A percentile compares a stretch with the other conserved stretches of the same genome.
These are phyloP conservation scores for Gracilaria gracilis DNA, from an alignment of 23 red algal species.

Conservation along the genomic window DNA sequence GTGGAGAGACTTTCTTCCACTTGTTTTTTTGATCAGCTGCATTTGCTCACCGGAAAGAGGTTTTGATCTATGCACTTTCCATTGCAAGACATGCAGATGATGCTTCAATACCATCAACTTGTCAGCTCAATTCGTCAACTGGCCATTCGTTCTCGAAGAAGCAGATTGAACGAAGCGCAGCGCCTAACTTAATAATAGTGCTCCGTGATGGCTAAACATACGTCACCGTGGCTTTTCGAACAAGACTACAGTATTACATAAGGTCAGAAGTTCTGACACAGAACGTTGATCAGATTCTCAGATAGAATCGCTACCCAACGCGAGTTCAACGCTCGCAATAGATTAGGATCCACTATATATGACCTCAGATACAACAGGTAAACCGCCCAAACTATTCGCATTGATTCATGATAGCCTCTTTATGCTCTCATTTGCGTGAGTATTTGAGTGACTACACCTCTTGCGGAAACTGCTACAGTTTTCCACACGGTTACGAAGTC, in stretches of 20 bases:
- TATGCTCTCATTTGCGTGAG: slow-evolving; percentile 31
- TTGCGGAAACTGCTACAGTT: slow-evolving; percentile 60
- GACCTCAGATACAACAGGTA: not conserved
- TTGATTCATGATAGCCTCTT: not conserved
- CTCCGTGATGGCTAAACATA: not conserved
- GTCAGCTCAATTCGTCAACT: not conserved
- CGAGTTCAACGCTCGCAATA: slow-evolving; percentile 7
- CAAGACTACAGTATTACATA: not conserved
- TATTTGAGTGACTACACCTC: slow-evolving; percentile 70
- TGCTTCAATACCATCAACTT: not conserved
- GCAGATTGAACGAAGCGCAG: not conserved
- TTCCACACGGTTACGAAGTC: slow-evolving; percentile 58
- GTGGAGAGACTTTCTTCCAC: not conserved
- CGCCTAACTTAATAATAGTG: not conserved
- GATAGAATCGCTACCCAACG: not conserved
- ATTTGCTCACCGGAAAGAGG: not conserved
- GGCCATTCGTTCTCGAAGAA: not conserved
- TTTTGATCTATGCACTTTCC: not conserved
- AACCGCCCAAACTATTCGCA: not conserved
- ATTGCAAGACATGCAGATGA: not conserved
- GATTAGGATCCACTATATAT: slow-evolving; percentile 14
- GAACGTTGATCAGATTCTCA: not conserved
- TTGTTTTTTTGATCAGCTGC: not conserved
- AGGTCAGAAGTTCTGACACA: not conserved
- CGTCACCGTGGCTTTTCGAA: not conserved